These are phyloP conservation scores for Botrytis squamosa DNA, from an alignment of 2,329 filamentous ascomycete species.

Conservation along the genomic window DNA sequence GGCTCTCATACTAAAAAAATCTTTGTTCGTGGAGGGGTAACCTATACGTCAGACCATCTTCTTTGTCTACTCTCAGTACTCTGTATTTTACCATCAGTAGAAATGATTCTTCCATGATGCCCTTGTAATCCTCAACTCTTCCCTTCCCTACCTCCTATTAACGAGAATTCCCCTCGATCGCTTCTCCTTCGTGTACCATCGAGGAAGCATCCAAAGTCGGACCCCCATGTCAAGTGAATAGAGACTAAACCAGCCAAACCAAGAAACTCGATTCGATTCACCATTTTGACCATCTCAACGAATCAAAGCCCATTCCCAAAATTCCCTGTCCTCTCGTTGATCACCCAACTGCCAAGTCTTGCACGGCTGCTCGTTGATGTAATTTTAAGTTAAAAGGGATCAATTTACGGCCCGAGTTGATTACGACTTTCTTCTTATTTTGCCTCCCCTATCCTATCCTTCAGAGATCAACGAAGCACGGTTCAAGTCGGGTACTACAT, in stretches of 20 bases:
- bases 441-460: conserved; percentile 10
- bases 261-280: conserved; percentile 6
- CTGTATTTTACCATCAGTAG: not conserved
- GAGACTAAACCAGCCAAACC: not conserved
- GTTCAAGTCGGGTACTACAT: conserved; percentile 11
- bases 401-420: conserved; percentile 15
- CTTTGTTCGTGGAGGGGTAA: not conserved
- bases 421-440: not conserved
- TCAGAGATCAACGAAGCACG: not conserved
- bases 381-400: conserved; percentile 5
- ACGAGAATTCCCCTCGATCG: not conserved
- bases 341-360: conserved; percentile 9
- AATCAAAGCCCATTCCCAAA: not conserved
- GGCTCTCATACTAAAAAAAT: not conserved
- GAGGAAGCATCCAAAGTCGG: not conserved
- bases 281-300: not conserved
- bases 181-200: conserved; percentile 5
- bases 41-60: not conserved
- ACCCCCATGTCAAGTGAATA: not conserved
- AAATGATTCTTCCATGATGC: not conserved
- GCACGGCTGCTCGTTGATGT: conserved; percentile 1
- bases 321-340: not conserved
- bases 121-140: not conserved
- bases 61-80: not conserved
- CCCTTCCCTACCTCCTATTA: not conserved